phyloP scores from a whole-genome alignment of 164 flowering plant species.

The Litsea cubeba region DNA sequence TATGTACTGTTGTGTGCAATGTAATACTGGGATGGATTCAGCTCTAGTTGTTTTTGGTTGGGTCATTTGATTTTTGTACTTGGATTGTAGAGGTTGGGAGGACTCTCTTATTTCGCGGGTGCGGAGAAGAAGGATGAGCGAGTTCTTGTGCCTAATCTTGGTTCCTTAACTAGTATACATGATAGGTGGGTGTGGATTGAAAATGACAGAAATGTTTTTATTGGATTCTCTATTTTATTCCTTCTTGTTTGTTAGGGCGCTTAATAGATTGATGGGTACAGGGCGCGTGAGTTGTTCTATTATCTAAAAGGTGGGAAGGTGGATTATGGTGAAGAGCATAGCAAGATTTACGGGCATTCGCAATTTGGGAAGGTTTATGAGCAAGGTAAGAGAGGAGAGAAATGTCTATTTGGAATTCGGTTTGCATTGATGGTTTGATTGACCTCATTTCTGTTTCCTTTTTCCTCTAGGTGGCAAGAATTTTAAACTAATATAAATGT shows the following conservation, averaged over 20 bases:
- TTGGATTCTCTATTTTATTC: not conserved
- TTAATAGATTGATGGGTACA: constrained; percentile 23
- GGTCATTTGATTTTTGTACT: not conserved
- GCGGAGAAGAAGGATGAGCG: constrained; percentile 97
- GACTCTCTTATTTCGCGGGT: constrained; percentile 89
- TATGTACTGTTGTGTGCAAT: not conserved
- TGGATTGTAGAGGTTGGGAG: constrained; percentile 67
- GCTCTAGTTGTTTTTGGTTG: no score
- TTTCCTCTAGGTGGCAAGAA: no score
- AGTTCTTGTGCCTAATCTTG: constrained; percentile 95
- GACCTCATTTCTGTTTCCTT: not conserved
- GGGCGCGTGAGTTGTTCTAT: constrained; percentile 96
- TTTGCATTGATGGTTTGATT: not conserved
- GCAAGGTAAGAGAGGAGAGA: constrained; percentile 39
- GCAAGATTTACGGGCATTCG: constrained; percentile 75
- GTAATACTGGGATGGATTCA: not conserved
- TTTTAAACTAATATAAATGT: no score
- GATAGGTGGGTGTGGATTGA: constrained; percentile 50
- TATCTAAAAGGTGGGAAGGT: constrained; percentile 96
- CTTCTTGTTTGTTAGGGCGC: not conserved
- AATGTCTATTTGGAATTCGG: no score
- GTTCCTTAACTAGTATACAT: constrained; percentile 89
- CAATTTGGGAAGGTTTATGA: constrained; percentile 77
- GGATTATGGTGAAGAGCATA: constrained; percentile 96
- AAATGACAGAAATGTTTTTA: not conserved